A percentile compares a stretch with the other conserved stretches of the same genome.
Evolutionary conservation across 1,139 yeast genomes (phyloP).

Genomic region (Kodamaea sp.): DNA sequence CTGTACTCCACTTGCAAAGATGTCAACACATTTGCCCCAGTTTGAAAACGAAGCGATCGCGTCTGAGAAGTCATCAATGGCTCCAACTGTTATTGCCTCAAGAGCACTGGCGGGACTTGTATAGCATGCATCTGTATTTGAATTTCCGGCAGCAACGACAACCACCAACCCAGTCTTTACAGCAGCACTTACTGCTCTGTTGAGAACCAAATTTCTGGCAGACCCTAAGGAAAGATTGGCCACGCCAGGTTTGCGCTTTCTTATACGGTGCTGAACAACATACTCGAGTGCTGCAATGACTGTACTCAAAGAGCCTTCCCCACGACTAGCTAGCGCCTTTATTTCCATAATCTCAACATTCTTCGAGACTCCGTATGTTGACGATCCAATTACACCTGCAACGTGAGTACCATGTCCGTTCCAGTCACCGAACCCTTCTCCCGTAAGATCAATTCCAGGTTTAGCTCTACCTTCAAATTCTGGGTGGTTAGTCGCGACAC

Average conservation of each 20-base stretch:
- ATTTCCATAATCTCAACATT: conserved; percentile 62
- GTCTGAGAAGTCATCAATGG: conserved; percentile 74
- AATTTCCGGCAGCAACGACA: conserved; percentile 90
- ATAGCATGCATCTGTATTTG: conserved; percentile 72
- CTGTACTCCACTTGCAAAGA: conserved; percentile 78
- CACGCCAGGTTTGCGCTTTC: conserved; percentile 53
- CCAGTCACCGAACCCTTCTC: conserved; percentile 60
- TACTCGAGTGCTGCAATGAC: conserved; percentile 73
- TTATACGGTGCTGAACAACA: conserved; percentile 59
- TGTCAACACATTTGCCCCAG: conserved; percentile 87
- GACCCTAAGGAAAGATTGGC: conserved; percentile 85
- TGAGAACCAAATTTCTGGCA: conserved; percentile 60
- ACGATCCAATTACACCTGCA: conserved; percentile 84
- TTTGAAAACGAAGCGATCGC: conserved; percentile 73
- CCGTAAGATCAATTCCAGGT: conserved; percentile 61
- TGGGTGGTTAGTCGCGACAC: conserved; percentile 57
- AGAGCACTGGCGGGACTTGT: conserved; percentile 80
- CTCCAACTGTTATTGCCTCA: conserved; percentile 79
- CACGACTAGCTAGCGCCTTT: conserved; percentile 64
- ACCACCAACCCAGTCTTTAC: conserved; percentile 68
- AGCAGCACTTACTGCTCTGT: conserved; percentile 74
- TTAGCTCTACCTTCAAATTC: conserved; percentile 67
- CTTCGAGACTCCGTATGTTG: conserved; percentile 79
- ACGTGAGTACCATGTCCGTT: conserved; percentile 89
- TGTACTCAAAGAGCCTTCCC: conserved; percentile 68